Evolutionary conservation across 106 monocot genomes (phyloP).

Genomic region (Amphibolis antarctica): DNA sequence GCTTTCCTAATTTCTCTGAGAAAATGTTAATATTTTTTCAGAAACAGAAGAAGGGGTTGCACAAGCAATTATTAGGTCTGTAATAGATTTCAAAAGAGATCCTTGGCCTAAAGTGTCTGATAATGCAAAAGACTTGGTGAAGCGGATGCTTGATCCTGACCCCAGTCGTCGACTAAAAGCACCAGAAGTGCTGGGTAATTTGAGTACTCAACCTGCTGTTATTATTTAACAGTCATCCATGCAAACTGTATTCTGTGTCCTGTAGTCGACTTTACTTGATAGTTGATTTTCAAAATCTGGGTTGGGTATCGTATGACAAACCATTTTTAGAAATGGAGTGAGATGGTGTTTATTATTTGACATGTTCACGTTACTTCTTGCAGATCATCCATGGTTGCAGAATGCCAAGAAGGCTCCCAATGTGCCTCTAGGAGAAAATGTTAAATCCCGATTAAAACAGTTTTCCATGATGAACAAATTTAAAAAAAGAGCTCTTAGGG

Average conservation of each 20-base stretch:
- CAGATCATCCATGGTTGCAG: conserved; percentile 22
- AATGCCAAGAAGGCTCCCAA: conserved; percentile 24
- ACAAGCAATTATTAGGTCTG: conserved; percentile 26
- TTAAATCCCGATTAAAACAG: conserved; percentile 13
- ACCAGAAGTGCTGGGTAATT: conserved; percentile 18
- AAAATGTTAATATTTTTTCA: neutral
- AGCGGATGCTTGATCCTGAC: conserved; percentile 22
- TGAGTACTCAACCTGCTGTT: neutral
- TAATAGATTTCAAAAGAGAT: conserved; percentile 26
- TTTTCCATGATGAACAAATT: conserved; percentile 22
- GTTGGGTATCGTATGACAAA: neutral
- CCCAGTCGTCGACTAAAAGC: conserved; percentile 16
- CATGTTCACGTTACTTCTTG: neutral
- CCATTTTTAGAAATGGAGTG: neutral
- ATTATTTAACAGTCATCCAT: neutral
- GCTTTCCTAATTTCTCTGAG: neutral
- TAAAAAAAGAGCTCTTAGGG: conserved; percentile 25
- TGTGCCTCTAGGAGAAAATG: conserved; percentile 18
- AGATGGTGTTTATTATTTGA: neutral
- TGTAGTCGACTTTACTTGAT: neutral
- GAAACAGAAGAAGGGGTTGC: conserved; percentile 27
- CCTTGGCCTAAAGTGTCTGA: conserved; percentile 29
- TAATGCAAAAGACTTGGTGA: conserved; percentile 24
- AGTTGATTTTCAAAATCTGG: neutral
- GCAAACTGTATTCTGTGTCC: neutral